phyloP scores from a whole-genome alignment of 495 filamentous ascomycete species.

The Aspergillus nidulans region DNA sequence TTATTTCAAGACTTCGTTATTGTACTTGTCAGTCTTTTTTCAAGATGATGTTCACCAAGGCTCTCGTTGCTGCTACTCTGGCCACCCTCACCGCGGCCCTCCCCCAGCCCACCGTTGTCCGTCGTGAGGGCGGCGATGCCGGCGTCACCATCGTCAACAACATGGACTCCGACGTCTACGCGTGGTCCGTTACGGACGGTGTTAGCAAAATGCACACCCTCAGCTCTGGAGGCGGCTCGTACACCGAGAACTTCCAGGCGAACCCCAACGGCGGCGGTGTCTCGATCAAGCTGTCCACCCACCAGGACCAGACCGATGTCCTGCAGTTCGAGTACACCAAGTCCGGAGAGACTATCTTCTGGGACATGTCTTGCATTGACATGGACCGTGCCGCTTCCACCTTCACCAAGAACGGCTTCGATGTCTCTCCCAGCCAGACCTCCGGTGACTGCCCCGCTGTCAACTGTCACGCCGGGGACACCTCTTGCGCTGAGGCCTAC shows the following conservation, averaged over 20 bases:
- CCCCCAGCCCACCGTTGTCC: conserved; percentile 23
- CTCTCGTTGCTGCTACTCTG: conserved; percentile 34
- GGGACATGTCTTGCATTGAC: conserved; percentile 46
- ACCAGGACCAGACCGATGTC: conserved; percentile 28
- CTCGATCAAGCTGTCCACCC: conserved; percentile 45
- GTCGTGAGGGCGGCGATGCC: conserved; percentile 20
- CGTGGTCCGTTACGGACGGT: conserved; percentile 38
- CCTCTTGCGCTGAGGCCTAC: conserved; percentile 38
- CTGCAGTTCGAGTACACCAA: conserved; percentile 48
- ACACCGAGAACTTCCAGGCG: conserved; percentile 31
- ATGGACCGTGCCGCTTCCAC: conserved; percentile 28
- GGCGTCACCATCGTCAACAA: conserved; percentile 37
- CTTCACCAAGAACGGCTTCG: conserved; percentile 42
- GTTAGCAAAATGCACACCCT: conserved; percentile 38
- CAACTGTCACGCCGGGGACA: conserved; percentile 36
- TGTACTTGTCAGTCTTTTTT: conserved; percentile 14
- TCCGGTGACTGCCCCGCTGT: conserved; percentile 31
- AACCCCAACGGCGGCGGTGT: conserved; percentile 43
- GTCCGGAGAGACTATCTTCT: conserved; percentile 35
- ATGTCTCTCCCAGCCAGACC: conserved; percentile 28
- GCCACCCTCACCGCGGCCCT: conserved; percentile 37
- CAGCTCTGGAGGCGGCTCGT: conserved; percentile 30
- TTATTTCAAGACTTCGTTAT: conserved; percentile 10
- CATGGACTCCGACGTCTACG: conserved; percentile 35
- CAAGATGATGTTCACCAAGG: conserved; percentile 48